Evolutionary conservation across 1,139 yeast species (phyloP).

Genomic region (Geotrichum candidum): DNA sequence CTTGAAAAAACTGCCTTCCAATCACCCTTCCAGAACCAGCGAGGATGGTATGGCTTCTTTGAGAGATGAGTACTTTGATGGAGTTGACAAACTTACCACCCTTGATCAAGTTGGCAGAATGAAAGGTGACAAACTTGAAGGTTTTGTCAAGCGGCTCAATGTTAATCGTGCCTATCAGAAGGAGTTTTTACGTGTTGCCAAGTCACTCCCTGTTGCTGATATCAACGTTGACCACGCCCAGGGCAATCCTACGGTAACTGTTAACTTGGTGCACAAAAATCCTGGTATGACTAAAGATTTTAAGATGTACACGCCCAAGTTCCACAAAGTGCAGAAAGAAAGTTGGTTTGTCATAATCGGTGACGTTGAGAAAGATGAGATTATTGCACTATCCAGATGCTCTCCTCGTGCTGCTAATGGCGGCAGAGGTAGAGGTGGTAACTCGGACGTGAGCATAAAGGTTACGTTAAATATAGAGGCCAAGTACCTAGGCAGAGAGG

Average conservation of each 20-base stretch:
- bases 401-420: slow-evolving; percentile 18
- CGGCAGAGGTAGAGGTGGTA: neutral
- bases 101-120: slow-evolving; percentile 19
- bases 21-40: slow-evolving; percentile 27
- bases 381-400: slow-evolving; percentile 26
- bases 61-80: slow-evolving; percentile 14
- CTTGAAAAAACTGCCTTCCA: slow-evolving; percentile 24
- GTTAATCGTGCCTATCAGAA: slow-evolving; percentile 34
- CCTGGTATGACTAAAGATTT: slow-evolving; percentile 52
- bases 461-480: slow-evolving; percentile 16
- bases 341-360: slow-evolving; percentile 80
- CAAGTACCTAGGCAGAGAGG: slow-evolving; percentile 9
- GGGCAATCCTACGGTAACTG: slow-evolving; percentile 33
- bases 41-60: slow-evolving; percentile 25
- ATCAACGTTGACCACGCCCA: slow-evolving; percentile 30
- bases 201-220: slow-evolving; percentile 46
- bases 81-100: slow-evolving; percentile 11
- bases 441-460: slow-evolving; percentile 6
- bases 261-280: slow-evolving; percentile 49
- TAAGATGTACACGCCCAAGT: slow-evolving; percentile 68
- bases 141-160: slow-evolving; percentile 37
- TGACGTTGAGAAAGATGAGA: slow-evolving; percentile 32
- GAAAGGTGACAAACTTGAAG: slow-evolving; percentile 16
- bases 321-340: slow-evolving; percentile 88
- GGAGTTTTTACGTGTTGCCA: slow-evolving; percentile 38